Evolutionary conservation across 2,329 filamentous ascomycete species (phyloP).

Genomic region (Raffaelea deltoideospora): DNA sequence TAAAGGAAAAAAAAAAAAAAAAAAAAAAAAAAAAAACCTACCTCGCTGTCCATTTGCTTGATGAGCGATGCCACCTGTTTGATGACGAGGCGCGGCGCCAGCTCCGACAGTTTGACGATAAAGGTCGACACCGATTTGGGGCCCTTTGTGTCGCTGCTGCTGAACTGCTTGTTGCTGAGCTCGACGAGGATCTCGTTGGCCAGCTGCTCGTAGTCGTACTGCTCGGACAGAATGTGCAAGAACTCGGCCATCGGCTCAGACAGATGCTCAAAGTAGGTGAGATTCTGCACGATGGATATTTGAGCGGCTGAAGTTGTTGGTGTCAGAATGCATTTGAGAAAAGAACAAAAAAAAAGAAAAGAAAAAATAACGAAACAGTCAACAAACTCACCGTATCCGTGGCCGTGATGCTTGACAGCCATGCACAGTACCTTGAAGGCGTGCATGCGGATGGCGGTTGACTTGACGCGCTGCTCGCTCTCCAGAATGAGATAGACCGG

Average conservation of each 20-base stretch:
- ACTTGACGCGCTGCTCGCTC: constrained; percentile 85
- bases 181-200: constrained; percentile 88
- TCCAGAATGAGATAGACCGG: constrained; percentile 90
- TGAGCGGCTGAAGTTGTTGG: constrained; percentile 67
- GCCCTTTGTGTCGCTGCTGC: constrained; percentile 85
- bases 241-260: constrained; percentile 99
- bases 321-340: no score
- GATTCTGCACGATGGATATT: constrained; percentile 92
- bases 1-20: neutral
- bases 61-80: constrained; percentile 94
- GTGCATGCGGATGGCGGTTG: constrained; percentile 81
- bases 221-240: constrained; percentile 84
- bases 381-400: constrained; percentile 62
- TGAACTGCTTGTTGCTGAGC: constrained; percentile 95
- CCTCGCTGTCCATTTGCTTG: constrained; percentile 90
- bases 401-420: constrained; percentile 92
- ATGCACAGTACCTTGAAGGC: constrained; percentile 94
- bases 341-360: neutral
- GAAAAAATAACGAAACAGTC: neutral
- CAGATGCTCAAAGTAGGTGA: constrained; percentile 98
- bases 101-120: constrained; percentile 80
- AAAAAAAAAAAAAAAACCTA: constrained; percentile 18
- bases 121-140: constrained; percentile 95
- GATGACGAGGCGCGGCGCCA: constrained; percentile 81
- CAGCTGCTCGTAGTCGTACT: constrained; percentile 94